Percentiles rank a stretch among this genome's conserved stretches.
phyloP scores from a whole-genome alignment of 1,139 yeast species.

The Magnusiomyces fungicola region DNA sequence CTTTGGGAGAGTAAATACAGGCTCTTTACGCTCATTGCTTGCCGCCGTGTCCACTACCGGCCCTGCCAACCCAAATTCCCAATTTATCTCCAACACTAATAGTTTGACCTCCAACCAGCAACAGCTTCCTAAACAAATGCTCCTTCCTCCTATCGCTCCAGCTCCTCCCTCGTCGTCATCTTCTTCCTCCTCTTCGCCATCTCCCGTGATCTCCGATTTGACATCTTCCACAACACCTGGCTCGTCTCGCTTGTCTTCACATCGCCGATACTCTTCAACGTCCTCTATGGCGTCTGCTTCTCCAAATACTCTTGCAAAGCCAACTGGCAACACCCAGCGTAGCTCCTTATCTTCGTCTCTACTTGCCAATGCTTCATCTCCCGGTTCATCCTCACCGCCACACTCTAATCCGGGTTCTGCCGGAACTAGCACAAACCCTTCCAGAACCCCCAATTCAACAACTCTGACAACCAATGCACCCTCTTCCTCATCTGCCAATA shows the following conservation, averaged over 20 bases:
- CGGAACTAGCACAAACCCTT: neutral
- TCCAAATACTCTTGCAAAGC: neutral
- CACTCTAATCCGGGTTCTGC: neutral
- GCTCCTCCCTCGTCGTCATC: neutral
- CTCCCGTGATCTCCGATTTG: conserved; percentile 7
- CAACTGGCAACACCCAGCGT: neutral
- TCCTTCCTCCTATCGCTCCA: neutral
- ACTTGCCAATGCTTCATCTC: neutral
- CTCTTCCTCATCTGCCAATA: conserved; percentile 4
- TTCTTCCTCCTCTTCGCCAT: conserved; percentile 12
- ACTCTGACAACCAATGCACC: neutral
- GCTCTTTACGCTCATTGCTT: neutral
- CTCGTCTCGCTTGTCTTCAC: neutral
- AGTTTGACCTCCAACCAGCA: neutral
- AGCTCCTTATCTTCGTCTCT: neutral
- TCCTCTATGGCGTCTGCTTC: conserved; percentile 7
- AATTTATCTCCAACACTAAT: neutral
- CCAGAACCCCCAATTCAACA: neutral
- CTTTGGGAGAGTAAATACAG: neutral
- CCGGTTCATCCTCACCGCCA: neutral
- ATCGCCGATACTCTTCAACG: neutral
- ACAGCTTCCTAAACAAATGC: neutral
- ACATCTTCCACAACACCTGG: neutral
- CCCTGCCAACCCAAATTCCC: neutral
- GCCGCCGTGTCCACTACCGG: neutral